Evolutionary conservation across 495 filamentous ascomycete genomes (phyloP).

Genomic region (Lasiosphaeria hispida): DNA sequence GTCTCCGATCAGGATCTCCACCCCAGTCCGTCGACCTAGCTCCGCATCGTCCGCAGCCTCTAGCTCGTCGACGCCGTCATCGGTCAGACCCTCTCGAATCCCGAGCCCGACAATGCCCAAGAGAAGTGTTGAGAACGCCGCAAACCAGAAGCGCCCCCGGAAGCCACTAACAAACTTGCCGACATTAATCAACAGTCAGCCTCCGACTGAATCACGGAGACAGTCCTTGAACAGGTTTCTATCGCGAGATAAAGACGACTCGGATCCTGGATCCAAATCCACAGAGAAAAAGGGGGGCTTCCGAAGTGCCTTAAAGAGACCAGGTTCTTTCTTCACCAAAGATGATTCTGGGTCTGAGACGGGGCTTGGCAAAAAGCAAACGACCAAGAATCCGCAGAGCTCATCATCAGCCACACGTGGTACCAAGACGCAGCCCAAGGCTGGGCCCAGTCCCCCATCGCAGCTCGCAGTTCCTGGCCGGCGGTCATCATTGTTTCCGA

Average conservation of each 20-base stretch:
- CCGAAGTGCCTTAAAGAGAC: constrained; percentile 31
- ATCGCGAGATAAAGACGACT: constrained; percentile 16
- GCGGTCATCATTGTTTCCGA: constrained; percentile 20
- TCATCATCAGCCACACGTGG: not conserved
- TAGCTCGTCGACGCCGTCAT: constrained; percentile 7
- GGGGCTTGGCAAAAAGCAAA: constrained; percentile 18
- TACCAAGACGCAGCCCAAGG: not conserved
- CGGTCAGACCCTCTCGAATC: constrained; percentile 13
- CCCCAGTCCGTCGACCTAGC: constrained; percentile 11
- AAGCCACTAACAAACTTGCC: constrained; percentile 28
- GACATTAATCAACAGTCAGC: constrained; percentile 18
- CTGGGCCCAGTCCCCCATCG: constrained; percentile 6
- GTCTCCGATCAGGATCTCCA: not conserved
- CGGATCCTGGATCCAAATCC: constrained; percentile 13
- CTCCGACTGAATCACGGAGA: constrained; percentile 22
- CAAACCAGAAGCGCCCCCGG: constrained; percentile 47
- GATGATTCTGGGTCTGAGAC: constrained; percentile 31
- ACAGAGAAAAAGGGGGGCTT: constrained; percentile 35
- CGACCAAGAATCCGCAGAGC: constrained; percentile 11
- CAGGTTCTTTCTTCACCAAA: constrained; percentile 27
- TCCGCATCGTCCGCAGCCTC: constrained; percentile 18
- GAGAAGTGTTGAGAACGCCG: constrained; percentile 27
- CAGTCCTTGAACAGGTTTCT: constrained; percentile 27
- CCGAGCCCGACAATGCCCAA: constrained; percentile 11
- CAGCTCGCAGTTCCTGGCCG: constrained; percentile 20